These are phyloP conservation scores for Talaromyces sp. DNA, from an alignment of 2,329 filamentous ascomycete genomes.

Conservation along the genomic window DNA sequence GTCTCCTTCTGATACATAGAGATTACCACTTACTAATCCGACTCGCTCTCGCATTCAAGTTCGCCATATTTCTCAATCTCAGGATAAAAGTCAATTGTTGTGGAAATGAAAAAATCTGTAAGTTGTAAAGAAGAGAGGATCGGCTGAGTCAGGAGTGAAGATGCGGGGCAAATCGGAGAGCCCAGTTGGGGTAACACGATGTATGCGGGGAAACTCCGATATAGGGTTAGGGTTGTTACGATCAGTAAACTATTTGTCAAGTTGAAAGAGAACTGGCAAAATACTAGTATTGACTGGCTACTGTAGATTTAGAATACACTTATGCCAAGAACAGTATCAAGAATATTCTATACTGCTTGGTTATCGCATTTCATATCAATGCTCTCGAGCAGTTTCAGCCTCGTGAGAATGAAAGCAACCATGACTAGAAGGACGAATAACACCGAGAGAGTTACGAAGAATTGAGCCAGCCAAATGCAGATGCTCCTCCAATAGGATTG, in stretches of 20 bases:
- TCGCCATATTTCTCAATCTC: neutral
- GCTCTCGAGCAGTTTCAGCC: neutral
- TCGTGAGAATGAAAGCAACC: neutral
- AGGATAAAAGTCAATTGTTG: too few relatives aligned
- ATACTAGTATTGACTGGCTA: neutral
- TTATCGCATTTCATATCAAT: neutral
- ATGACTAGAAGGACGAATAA: neutral
- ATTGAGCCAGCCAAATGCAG: constrained; percentile 91
- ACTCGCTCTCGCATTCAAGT: constrained; percentile 7
- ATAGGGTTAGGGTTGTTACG: neutral
- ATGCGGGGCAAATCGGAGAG: constrained; percentile 10
- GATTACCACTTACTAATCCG: constrained; percentile 14
- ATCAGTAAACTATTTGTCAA: neutral
- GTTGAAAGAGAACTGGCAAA: too few relatives aligned
- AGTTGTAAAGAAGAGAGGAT: neutral
- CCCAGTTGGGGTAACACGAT: neutral
- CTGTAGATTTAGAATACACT: neutral
- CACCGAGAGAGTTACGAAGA: constrained; percentile 19
- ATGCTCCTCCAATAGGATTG: constrained; percentile 88
- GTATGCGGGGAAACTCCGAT: constrained; percentile 2
- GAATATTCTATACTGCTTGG: neutral
- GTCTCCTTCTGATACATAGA: neutral
- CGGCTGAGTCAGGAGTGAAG: neutral
- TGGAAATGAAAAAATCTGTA: neutral
- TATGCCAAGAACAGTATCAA: neutral